phyloP scores from a whole-genome alignment of 2,329 filamentous ascomycete species.

The Penicillium sp. region DNA sequence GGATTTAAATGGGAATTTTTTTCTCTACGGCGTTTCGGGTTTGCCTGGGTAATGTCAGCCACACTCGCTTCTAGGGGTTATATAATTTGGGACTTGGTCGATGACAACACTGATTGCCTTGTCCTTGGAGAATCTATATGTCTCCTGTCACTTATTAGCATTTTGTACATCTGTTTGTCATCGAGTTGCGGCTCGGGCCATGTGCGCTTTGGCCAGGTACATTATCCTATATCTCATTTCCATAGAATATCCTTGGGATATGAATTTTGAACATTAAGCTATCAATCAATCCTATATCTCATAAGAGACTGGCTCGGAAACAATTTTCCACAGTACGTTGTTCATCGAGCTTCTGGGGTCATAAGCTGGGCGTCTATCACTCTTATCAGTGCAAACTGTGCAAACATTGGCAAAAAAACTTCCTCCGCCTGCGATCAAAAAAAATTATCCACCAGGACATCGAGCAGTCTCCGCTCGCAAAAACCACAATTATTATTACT shows the following conservation, averaged over 20 bases:
- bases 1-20: constrained; percentile 4
- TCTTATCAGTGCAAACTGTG: constrained; percentile 32
- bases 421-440: constrained; percentile 32
- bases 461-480: constrained; percentile 23
- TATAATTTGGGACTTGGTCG: not conserved
- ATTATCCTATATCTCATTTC: not conserved
- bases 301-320: not conserved
- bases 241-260: not conserved
- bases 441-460: constrained; percentile 30
- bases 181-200: constrained; percentile 1
- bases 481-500: constrained; percentile 9
- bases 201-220: not conserved
- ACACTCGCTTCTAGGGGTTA: not conserved
- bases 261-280: not conserved
- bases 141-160: not conserved
- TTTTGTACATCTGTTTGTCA: constrained; percentile 15
- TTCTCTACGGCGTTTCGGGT: constrained; percentile 9
- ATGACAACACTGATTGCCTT: not conserved
- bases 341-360: not conserved
- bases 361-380: not conserved
- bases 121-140: not conserved
- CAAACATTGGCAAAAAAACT: constrained; percentile 37
- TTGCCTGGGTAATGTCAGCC: constrained; percentile 1
- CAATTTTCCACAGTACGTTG: too few relatives aligned
- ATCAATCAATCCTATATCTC: not conserved